A percentile compares a stretch with the other conserved stretches of the same genome.
Conservation (phyloP, 768 basidiomycete genomes). For the Coprinopsis sp. region DNA sequence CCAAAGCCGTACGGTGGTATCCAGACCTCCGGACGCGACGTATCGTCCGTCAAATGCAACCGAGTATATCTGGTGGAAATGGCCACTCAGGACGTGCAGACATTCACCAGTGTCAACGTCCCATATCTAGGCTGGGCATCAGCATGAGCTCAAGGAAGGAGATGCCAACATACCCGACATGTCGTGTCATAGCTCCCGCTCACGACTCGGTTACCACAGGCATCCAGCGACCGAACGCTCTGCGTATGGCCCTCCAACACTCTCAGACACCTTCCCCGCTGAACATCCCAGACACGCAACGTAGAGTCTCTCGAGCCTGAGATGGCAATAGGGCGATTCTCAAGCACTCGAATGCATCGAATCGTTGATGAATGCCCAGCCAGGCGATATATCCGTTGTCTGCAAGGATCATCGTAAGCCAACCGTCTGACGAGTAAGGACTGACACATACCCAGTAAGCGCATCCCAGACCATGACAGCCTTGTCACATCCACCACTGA, state of each 20-base stretch:
- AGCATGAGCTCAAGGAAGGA: not conserved
- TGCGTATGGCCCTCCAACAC: constrained; percentile 71
- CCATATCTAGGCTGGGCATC: constrained; percentile 59
- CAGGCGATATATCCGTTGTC: constrained; percentile 72
- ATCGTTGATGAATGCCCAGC: constrained; percentile 87
- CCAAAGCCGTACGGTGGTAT: constrained; percentile 94
- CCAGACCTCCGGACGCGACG: constrained; percentile 83
- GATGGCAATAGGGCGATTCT: constrained; percentile 84
- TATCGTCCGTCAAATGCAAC: constrained; percentile 85
- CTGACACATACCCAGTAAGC: constrained; percentile 61
- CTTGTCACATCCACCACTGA: constrained; percentile 93
- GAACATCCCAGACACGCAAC: constrained; percentile 90
- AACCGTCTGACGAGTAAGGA: not conserved
- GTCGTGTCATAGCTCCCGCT: constrained; percentile 93
- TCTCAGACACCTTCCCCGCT: constrained; percentile 61
- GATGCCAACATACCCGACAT: constrained; percentile 54
- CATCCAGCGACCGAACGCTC: constrained; percentile 86
- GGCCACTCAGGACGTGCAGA: constrained; percentile 74
- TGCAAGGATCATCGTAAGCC: constrained; percentile 13
- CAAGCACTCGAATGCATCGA: constrained; percentile 82
- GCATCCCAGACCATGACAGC: constrained; percentile 91
- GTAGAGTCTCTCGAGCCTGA: constrained; percentile 87
- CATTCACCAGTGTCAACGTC: constrained; percentile 87
- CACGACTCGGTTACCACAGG: constrained; percentile 76
- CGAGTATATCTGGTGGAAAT: constrained; percentile 85